These are phyloP conservation scores for Sclerotinia sclerotiorum DNA, from an alignment of 2,329 filamentous ascomycete species.

Conservation along the genomic window DNA sequence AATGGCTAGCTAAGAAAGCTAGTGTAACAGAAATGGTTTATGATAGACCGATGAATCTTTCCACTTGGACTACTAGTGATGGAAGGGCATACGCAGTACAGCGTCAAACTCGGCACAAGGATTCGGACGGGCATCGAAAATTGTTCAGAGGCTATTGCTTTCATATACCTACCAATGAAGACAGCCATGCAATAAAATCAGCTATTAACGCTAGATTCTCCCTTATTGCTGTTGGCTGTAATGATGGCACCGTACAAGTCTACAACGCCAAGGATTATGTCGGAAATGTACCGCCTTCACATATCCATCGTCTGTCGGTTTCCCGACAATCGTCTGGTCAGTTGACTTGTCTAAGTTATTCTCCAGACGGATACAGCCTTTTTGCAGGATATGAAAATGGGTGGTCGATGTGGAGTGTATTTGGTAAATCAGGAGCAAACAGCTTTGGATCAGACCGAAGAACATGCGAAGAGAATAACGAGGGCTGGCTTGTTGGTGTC, in stretches of 20 bases:
- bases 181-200: conserved; percentile 66
- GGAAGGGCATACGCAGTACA: conserved; percentile 91
- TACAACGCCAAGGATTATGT: conserved; percentile 92
- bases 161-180: conserved; percentile 64
- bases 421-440: conserved; percentile 82
- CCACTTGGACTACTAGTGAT: conserved; percentile 87
- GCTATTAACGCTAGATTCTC: conserved; percentile 95
- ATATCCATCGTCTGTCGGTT: conserved; percentile 69
- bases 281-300: conserved; percentile 86
- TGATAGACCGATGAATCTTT: conserved; percentile 93
- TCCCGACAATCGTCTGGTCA: conserved; percentile 67
- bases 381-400: conserved; percentile 91
- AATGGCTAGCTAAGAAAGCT: conserved; percentile 77
- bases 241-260: conserved; percentile 76
- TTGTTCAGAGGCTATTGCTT: conserved; percentile 92
- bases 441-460: conserved; percentile 73
- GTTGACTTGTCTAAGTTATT: conserved; percentile 77
- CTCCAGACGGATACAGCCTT: conserved; percentile 92
- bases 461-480: conserved; percentile 65
- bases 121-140: conserved; percentile 50
- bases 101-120: conserved; percentile 52
- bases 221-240: conserved; percentile 81
- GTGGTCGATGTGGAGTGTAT: conserved; percentile 97
- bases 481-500: conserved; percentile 82
- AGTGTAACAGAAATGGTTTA: conserved; percentile 83